Evolutionary conservation across 805 yeast species (phyloP), one percentile per base, ranked within the genome.

Genomic region (Yamadazyma ubonensis): DNA sequence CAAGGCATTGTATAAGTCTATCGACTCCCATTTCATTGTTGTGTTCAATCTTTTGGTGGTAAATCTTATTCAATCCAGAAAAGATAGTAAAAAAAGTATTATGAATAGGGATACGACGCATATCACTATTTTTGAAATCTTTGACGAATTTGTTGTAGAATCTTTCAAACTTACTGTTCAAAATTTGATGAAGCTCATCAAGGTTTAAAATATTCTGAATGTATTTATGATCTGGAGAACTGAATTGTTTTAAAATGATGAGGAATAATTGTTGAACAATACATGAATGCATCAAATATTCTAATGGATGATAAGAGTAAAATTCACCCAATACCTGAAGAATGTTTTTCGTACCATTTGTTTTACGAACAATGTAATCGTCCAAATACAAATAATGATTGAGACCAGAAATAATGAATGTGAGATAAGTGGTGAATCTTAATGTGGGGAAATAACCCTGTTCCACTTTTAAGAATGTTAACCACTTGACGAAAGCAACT

Each of bases 381-480:
- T 55, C 55, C 25, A 62, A 30, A 16, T 37, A 34, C 22, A 37
- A 25, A 33, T 56, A 59, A 33, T 51, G 57, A 41, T 61, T 61
- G 36, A 57, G 57, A 16, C 51, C 15, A 21, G 52, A 45, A 15
- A 53, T 12, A 48, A 62, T 52, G 2, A 58, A 27, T 10, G 65
- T 56, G n/a, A 55, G 19, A 43, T 55, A 60, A 15, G 58, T 48
- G 3, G 55, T 40, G 37, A 50, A 59, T 21, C 64, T 36, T 29
- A 62, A 48, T 10, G 59, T 48, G 0, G 67, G 63, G 37, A 58
- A 62, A 45, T 62, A 56, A 12, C 45, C 49, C 2, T 48, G 35
- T 39, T 61, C 67, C 10, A 59, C 39, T 26, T 54, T 49, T 9
- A 59, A 44, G 33, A 62, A 53, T 11, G 55, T 49, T 16, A 61